Evolutionary conservation across 345 rosid species (phyloP), one percentile per base, ranked within the genome.

Genomic region (Sonneratia caseolaris): DNA sequence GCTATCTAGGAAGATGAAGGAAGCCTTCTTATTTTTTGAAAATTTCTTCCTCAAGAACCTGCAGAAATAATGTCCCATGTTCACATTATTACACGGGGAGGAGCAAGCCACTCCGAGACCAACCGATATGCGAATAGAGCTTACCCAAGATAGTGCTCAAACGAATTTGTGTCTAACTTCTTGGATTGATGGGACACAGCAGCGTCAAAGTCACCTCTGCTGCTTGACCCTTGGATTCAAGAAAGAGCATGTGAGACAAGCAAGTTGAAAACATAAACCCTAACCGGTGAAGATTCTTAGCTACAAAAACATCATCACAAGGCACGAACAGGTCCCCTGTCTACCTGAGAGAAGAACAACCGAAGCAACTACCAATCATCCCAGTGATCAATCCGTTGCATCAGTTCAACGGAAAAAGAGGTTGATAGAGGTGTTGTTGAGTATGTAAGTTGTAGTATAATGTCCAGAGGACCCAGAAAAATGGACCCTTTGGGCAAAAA

Each of bases 1-100:
- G 73, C 85, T 49, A 32, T 82, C 87, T 38, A 84, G 66, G 72
- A 72, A 84, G 13, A 76, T 37, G 61, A 84, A 80, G 0, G 70
- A 74, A 59, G 66, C 73, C 76, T 75, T 76, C 79, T 75, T 76
- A 5, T 75, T 78, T 49, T 82, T 72, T 5, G 82, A 49, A 56
- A 84, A 62, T 43, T 70, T 72, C 45, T 49, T 65, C 82, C 80
- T 76, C 32, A 84, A 40, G 67, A 64, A 67, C 73, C 87, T 84
- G 64, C 71, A 43, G 13, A 61, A 64, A 4, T 14, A 43, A 72
- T 38, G 32, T 67, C 19, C 5, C 37, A 27, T 27, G 12, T 27
- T 36, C 68, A 37, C 19, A 36, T 42, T 21, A 70, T 64, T 22
- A 51, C 21, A 62, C 53, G 40, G 5, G 19, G 36, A 70, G 3